These are phyloP conservation scores for Suillus discolor DNA, from an alignment of 768 basidiomycete species.

Conservation along the genomic window DNA sequence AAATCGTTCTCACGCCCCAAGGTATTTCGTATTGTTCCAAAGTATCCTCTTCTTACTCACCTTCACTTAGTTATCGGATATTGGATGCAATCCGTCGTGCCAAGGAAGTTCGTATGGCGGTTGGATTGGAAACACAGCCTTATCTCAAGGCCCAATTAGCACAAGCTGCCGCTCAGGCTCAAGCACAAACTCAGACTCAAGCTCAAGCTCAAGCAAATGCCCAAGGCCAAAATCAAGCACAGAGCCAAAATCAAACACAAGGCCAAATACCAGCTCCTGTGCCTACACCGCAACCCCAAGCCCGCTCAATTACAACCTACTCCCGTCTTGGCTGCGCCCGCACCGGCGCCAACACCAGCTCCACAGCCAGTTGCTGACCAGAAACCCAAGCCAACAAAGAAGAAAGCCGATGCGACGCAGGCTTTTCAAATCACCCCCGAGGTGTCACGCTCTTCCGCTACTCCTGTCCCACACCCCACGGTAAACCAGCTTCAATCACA, in stretches of 20 bases:
- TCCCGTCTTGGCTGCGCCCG: constrained; percentile 36
- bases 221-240: constrained; percentile 28
- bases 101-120: constrained; percentile 29
- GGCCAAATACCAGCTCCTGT: constrained; percentile 34
- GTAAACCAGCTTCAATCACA: constrained; percentile 37
- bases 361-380: constrained; percentile 32
- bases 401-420: constrained; percentile 25
- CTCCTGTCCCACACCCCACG: constrained; percentile 33
- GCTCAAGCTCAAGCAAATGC: constrained; percentile 33
- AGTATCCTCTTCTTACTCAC: not conserved
- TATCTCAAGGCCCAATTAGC: constrained; percentile 4
- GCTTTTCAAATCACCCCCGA: constrained; percentile 32
- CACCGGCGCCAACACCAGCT: constrained; percentile 27
- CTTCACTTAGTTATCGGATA: constrained; percentile 51
- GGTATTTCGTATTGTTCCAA: constrained; percentile 36
- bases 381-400: constrained; percentile 30
- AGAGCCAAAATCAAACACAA: constrained; percentile 25
- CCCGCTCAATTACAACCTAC: constrained; percentile 38
- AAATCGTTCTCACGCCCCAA: constrained; percentile 49
- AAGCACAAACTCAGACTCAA: constrained; percentile 9
- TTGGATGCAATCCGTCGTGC: constrained; percentile 49
- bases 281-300: constrained; percentile 32
- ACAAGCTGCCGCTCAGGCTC: constrained; percentile 17
- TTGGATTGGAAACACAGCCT: constrained; percentile 6
- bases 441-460: constrained; percentile 30